A percentile compares a stretch with the other conserved stretches of the same genome.
Conservation (phyloP, 257 asterid species). For the Forsythia suspensa region DNA sequence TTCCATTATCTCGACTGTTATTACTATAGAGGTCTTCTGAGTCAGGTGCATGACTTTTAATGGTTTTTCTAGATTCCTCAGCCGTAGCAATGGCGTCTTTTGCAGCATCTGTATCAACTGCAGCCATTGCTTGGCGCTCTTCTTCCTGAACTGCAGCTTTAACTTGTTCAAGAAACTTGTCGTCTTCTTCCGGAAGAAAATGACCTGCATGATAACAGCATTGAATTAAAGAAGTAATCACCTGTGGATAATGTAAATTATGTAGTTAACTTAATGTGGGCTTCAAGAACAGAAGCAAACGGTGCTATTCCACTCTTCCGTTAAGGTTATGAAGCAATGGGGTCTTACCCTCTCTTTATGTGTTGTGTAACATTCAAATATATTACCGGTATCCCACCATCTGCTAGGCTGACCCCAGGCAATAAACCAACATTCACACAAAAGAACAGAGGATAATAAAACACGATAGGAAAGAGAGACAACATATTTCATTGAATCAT, state of each 20-base stretch:
- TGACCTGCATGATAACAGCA: conserved; percentile 52
- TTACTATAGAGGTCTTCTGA: conserved; percentile 28
- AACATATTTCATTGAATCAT: neutral
- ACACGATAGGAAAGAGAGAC: neutral
- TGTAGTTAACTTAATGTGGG: neutral
- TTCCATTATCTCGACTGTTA: conserved; percentile 25
- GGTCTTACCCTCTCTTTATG: too few species aligned
- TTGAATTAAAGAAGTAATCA: neutral
- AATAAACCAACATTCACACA: neutral
- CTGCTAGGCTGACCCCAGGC: neutral
- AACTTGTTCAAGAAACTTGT: conserved; percentile 89
- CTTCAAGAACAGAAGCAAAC: too few species aligned
- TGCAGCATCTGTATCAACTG: conserved; percentile 78
- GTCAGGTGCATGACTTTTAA: conserved; percentile 33
- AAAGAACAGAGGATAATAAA: neutral
- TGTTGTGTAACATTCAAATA: too few species aligned
- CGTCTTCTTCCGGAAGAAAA: conserved; percentile 95
- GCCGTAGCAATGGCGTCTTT: conserved; percentile 83
- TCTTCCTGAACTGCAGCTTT: conserved; percentile 98
- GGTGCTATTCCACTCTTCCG: too few species aligned
- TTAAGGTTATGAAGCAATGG: too few species aligned
- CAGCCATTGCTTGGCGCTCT: conserved; percentile 75
- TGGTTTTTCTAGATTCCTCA: conserved; percentile 59
- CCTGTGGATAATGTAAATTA: too few species aligned
- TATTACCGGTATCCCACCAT: neutral